Percentiles rank a stretch among this genome's conserved stretches.
Conservation (phyloP, 805 yeast species). For the Starmerella bombicola region DNA sequence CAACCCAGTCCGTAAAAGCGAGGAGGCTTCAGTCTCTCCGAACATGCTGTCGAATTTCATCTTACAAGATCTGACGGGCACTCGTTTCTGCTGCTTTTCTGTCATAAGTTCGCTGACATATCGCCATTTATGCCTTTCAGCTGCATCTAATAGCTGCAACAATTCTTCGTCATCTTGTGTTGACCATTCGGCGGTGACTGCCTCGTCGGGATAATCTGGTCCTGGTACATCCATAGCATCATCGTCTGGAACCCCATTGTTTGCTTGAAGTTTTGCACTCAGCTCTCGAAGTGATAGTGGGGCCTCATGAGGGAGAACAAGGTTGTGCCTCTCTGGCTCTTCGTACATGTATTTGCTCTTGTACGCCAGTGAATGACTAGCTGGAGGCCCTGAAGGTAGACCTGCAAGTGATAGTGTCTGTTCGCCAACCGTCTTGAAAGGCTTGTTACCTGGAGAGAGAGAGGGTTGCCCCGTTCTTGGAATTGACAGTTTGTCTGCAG, state of each 20-base stretch:
- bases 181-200: conserved; percentile 27
- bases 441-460: no score
- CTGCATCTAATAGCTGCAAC: conserved; percentile 37
- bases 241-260: conserved; percentile 10
- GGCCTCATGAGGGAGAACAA: no score
- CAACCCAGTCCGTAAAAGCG: conserved; percentile 39
- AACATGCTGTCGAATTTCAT: conserved; percentile 44
- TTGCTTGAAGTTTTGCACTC: no score
- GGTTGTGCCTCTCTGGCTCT: no score
- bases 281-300: no score
- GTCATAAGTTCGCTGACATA: conserved; percentile 36
- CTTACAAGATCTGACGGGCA: conserved; percentile 42
- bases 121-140: conserved; percentile 50
- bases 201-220: conserved; percentile 8
- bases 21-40: conserved; percentile 41
- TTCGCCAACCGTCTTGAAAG: no score
- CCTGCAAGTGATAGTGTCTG: no score
- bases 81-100: conserved; percentile 30
- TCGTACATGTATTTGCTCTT: no score
- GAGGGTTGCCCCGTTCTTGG: no score
- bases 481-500: no score
- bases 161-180: conserved; percentile 38
- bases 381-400: no score
- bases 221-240: conserved; percentile 16
- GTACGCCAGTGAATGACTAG: no score